A percentile compares a stretch with the other conserved stretches of the same genome.
Evolutionary conservation across 2,329 filamentous ascomycete species (phyloP).

Genomic region (Colletotrichum lindemuthianum): DNA sequence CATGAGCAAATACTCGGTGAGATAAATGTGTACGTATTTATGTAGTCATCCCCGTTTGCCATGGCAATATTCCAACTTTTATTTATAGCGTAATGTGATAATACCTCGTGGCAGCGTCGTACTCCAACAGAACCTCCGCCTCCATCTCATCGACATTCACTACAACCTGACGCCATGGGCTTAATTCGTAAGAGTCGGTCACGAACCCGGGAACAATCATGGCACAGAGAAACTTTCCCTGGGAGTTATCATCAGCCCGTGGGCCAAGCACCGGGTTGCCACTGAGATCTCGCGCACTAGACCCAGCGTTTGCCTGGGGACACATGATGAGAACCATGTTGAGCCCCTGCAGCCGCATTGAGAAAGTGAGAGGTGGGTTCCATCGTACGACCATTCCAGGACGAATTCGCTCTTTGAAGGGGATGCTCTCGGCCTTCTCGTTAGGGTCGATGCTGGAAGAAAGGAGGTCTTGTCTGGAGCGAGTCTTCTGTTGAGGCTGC

Average conservation of each 20-base stretch:
- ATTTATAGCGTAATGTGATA: conserved; percentile 44
- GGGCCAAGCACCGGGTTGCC: conserved; percentile 34
- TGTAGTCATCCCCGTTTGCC: background rate
- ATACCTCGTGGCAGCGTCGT: conserved; percentile 54
- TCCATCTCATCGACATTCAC: conserved; percentile 49
- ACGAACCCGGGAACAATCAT: conserved; percentile 47
- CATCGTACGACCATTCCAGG: conserved; percentile 54
- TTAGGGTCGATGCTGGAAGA: conserved; percentile 45
- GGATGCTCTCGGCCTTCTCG: conserved; percentile 37
- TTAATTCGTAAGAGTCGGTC: conserved; percentile 50
- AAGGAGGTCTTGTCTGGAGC: conserved; percentile 8
- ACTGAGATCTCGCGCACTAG: conserved; percentile 36
- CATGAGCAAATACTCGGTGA: no score
- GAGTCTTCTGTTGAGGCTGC: no score
- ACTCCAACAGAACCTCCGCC: conserved; percentile 54
- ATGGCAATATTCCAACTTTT: background rate
- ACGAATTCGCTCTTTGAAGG: conserved; percentile 52
- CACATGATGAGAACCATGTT: conserved; percentile 48
- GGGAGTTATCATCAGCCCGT: conserved; percentile 21
- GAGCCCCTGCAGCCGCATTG: conserved; percentile 31
- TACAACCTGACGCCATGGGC: conserved; percentile 50
- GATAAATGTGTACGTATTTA: no score
- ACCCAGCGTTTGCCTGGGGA: conserved; percentile 37
- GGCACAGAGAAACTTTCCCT: conserved; percentile 48
- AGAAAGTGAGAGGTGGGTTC: conserved; percentile 37